Evolutionary conservation across 768 basidiomycete genomes (phyloP).

Genomic region (Leccinum fibrillosum): DNA sequence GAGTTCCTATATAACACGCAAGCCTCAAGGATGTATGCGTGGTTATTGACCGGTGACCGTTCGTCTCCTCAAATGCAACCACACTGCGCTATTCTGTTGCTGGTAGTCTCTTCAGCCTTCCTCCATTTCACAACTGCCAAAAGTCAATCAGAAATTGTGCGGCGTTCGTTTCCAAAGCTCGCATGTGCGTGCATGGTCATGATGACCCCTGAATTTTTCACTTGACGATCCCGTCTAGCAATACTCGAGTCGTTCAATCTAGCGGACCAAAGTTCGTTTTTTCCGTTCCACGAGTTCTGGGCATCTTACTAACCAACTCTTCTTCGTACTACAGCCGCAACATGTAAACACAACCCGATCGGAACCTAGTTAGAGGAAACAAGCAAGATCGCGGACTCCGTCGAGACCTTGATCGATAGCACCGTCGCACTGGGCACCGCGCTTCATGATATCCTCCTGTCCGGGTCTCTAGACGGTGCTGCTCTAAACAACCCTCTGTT

Average conservation of each 20-base stretch:
- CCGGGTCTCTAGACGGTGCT: neutral
- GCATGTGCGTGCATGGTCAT: neutral
- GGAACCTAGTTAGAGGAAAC: constrained; percentile 3
- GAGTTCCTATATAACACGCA: too few species aligned
- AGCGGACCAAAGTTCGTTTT: too few species aligned
- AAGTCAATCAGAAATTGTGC: too few species aligned
- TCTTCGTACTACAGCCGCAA: neutral
- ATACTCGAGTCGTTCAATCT: neutral
- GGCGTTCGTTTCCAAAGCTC: too few species aligned
- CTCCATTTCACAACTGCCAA: too few species aligned
- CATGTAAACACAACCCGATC: neutral
- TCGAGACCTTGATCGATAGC: constrained; percentile 6
- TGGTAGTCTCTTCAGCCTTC: too few species aligned
- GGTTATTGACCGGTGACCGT: too few species aligned
- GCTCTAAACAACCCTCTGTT: neutral
- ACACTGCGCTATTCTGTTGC: too few species aligned
- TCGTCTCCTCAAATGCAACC: too few species aligned
- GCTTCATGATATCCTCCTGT: neutral
- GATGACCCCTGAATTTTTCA: neutral
- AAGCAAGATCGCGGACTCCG: neutral
- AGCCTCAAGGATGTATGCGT: too few species aligned
- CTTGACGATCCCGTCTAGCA: neutral
- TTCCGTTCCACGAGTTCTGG: neutral
- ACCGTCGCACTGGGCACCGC: neutral
- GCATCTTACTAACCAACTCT: neutral